Conservation (phyloP, 2,329 filamentous ascomycete genomes). For the Cryphonectria naterciae region DNA sequence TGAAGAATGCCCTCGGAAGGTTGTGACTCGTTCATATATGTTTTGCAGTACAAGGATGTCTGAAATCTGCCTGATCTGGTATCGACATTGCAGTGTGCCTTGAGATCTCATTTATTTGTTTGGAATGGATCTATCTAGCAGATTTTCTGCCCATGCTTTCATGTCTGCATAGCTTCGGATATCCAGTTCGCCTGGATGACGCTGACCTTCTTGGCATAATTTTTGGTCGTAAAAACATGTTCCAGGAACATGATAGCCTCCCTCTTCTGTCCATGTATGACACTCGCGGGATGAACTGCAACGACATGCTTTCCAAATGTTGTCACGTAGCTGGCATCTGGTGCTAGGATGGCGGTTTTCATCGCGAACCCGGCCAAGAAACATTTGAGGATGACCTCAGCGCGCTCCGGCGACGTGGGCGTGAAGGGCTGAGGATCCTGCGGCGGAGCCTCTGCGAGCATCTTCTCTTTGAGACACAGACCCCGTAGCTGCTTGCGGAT, state of each 20-base stretch:
- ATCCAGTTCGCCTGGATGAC: constrained; percentile 65
- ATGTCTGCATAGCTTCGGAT: constrained; percentile 43
- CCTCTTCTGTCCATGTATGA: constrained; percentile 64
- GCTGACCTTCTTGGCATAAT: constrained; percentile 69
- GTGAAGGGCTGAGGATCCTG: constrained; percentile 60
- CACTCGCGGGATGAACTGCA: constrained; percentile 65
- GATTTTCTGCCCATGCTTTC: neutral
- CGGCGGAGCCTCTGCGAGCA: constrained; percentile 51
- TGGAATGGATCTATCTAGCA: neutral
- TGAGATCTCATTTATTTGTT: neutral
- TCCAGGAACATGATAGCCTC: constrained; percentile 72
- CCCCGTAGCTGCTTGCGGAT: constrained; percentile 65
- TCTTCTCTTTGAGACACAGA: constrained; percentile 56
- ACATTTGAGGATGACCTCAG: constrained; percentile 59
- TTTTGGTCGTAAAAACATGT: constrained; percentile 68
- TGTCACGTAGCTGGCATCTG: constrained; percentile 65
- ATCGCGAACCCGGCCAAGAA: constrained; percentile 65
- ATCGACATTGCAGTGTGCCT: neutral
- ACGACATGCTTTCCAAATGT: constrained; percentile 63
- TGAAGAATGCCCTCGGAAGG: no score
- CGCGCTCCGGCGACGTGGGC: constrained; percentile 57
- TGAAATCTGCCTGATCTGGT: no score
- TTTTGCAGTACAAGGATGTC: no score
- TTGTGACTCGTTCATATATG: no score
- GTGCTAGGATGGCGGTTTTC: constrained; percentile 63